Evolutionary conservation across 75 land plant species (phyloP), one percentile per base, ranked within the genome.

Genomic region (Pseudotsuga menziesii): DNA sequence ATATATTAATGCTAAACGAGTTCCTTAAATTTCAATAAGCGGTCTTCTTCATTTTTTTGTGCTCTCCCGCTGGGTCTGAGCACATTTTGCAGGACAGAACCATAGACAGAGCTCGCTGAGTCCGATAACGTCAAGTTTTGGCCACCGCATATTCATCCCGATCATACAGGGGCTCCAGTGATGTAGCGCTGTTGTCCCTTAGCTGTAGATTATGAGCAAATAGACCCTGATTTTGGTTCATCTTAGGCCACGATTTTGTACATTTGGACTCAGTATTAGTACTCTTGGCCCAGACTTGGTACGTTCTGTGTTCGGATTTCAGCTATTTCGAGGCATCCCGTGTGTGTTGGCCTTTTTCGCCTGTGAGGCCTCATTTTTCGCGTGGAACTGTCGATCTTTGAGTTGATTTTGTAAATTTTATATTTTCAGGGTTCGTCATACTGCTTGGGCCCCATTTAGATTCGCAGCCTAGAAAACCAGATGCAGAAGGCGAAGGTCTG

Each of bases 331-430:
- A 9, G 54, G 54, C 54, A 48, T 48, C 54, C 54, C 54, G 54
- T 69, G 14, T n/a, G 15, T 22, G 8, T 41, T 7, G 25, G 67
- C 19, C 16, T 29, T 29, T 23, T 35, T 23, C 35, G 27, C 2
- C 72, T 7, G 54, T 48, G 54, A 48, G 12, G 54, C 11, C 54
- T 48, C 12, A 9, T 48, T 48, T 48, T 48, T 48, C 12, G 54
- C 11, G 54, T 48, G 48, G 72, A n/a, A n/a, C 3, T 69, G 52
- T 4, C 12, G 35, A 44, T 35, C n/a, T 69, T 69, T 69, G 41
- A 32, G 72, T 69, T 69, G 52, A 69, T 69, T 20, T 69, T 19
- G 72, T 69, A 23, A 11, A 23, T 16, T 69, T 69, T 69, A 11
- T 20, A 12, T 22, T n/a, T 39, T 19, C 23, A 69, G 72, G 72